Base-by-base conservation (phyloP, 2,329 filamentous ascomycete genomes). In the Ceratocystis alfenasii region DNA sequence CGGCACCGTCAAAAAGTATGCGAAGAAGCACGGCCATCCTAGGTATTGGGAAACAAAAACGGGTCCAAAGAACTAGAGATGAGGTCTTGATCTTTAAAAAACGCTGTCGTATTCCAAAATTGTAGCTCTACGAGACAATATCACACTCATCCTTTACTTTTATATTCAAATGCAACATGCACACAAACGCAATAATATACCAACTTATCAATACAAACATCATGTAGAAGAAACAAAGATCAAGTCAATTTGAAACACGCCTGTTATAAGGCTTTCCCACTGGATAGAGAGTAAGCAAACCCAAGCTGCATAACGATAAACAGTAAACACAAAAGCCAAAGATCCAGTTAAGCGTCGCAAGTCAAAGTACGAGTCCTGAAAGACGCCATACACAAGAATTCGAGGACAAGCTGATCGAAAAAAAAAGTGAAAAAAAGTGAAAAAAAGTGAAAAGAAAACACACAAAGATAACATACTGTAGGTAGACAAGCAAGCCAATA, bases 1-100 rank as follows among this genome's bases (percentile, higher is more conserved):
- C 71, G 76, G 78, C 45, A 83, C 84, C 70, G 82, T 88, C 63
- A 77, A 73, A 70, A 79, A 76, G 28, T 86, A 80, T 71, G 79
- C 74, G 57, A 83, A 80, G 74, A 78, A 79, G 69, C 74, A 87
- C 69, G 85, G 84, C 0, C 82, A 86, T 70, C 83, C 83, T 3
- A 77, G 76, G 66, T 80, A 75, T 1, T 79, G 79, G 65, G 74
- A 74, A 17, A 48, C 63, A 4, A 63, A 65, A 44, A 59, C 30
- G n/a, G 66, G 66, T 4, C 66, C 66, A 5, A 67, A 67, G 22
- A 60, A 60, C 50, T 65, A 60, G 50, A 59, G 20, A 36, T n/a
- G 48, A 22, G 48, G 48, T 22, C 28, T 7, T 59, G 2, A n/a
- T 30, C 17, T 59, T 41, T 3, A 41, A 15, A 5, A 41, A 15